Conservation (phyloP, 306 rosid species). For the Ochetophila trinervis region DNA sequence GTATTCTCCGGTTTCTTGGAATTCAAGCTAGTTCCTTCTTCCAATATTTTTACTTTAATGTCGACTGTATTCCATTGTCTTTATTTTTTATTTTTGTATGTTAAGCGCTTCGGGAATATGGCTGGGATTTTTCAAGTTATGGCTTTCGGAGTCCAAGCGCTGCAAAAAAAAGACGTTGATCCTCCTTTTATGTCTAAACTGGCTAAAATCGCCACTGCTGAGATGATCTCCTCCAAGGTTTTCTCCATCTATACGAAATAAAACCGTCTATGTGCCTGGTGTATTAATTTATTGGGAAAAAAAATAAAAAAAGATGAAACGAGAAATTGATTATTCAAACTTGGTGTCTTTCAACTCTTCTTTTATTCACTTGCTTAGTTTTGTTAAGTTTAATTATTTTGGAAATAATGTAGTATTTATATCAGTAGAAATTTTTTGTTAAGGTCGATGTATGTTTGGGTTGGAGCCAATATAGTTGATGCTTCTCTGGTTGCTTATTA, state of each 20-base stretch:
- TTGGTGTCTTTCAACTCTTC: too few species aligned
- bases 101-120: constrained; percentile 87
- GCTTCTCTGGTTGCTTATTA: too few species aligned
- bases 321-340: too few species aligned
- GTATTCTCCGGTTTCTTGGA: constrained; percentile 33
- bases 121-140: constrained; percentile 95
- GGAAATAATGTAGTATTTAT: too few species aligned
- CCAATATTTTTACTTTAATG: not conserved
- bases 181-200: constrained; percentile 73
- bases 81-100: not conserved
- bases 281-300: too few species aligned
- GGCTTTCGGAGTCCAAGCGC: constrained; percentile 80
- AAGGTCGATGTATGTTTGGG: not conserved
- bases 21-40: not conserved
- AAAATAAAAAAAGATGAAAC: too few species aligned
- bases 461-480: not conserved
- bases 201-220: constrained; percentile 89
- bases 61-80: not conserved
- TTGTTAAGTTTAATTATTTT: too few species aligned
- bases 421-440: too few species aligned
- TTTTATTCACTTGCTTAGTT: too few species aligned
- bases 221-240: constrained; percentile 87
- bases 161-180: constrained; percentile 61
- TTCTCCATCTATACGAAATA: not conserved
- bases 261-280: too few species aligned